Percentiles rank a stretch among this genome's conserved stretches.
Conservation (phyloP, 768 basidiomycete genomes). For the Mycena crocata region DNA sequence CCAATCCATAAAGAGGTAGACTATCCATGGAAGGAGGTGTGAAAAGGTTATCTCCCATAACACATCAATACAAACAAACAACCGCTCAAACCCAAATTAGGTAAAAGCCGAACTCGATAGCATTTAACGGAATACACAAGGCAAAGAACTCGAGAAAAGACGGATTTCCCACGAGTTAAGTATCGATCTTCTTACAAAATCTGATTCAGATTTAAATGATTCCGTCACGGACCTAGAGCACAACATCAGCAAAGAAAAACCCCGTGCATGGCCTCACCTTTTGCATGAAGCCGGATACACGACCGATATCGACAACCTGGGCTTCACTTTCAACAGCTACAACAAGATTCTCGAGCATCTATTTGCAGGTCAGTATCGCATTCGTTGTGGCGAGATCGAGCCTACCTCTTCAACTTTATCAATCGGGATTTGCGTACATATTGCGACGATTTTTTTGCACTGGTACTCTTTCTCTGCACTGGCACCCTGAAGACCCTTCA, state of each 20-base stretch:
- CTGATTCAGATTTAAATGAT: constrained; percentile 62
- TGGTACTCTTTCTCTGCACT: constrained; percentile 92
- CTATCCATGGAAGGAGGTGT: too few species aligned
- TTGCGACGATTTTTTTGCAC: constrained; percentile 90
- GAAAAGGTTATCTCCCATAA: too few species aligned
- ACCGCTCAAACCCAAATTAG: not conserved
- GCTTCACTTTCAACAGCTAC: constrained; percentile 91
- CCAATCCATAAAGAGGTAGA: too few species aligned
- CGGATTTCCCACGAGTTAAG: too few species aligned
- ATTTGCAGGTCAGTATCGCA: constrained; percentile 29
- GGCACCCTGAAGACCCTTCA: constrained; percentile 79
- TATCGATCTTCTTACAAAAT: too few species aligned
- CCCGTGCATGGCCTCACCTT: constrained; percentile 61
- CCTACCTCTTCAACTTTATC: constrained; percentile 93
- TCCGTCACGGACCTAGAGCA: constrained; percentile 69
- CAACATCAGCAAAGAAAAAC: not conserved
- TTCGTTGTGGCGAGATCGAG: constrained; percentile 48
- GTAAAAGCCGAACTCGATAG: not conserved
- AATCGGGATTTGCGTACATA: constrained; percentile 87
- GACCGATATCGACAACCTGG: constrained; percentile 82
- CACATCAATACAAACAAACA: not conserved
- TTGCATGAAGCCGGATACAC: constrained; percentile 92
- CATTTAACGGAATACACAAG: constrained; percentile 13
- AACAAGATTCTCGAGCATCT: constrained; percentile 89
- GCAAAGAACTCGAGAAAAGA: too few species aligned